Evolutionary conservation across 495 filamentous ascomycete species (phyloP).

Genomic region (Penicillium cosmopolitanum): DNA sequence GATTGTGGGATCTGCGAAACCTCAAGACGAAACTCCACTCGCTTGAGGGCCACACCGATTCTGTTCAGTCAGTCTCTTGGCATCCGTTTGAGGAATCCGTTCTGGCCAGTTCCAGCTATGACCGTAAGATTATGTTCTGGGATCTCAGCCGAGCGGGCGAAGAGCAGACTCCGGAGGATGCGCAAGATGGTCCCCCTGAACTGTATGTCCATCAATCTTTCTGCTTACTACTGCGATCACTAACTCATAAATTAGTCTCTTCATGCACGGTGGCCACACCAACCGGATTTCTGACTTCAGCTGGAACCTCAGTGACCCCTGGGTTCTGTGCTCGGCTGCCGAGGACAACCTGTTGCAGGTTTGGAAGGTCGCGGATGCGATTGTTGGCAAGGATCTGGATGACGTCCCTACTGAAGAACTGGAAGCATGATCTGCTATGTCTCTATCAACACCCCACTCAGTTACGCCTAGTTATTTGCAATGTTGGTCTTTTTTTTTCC

Average conservation of each 20-base stretch:
- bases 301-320: slow-evolving; percentile 96
- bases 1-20: slow-evolving; percentile 92
- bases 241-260: slow-evolving; percentile 58
- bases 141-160: slow-evolving; percentile 88
- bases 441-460: neutral
- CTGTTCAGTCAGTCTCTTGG: slow-evolving; percentile 90
- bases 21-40: slow-evolving; percentile 83
- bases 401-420: slow-evolving; percentile 81
- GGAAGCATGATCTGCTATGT: slow-evolving; percentile 51
- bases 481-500: slow-evolving; percentile 9
- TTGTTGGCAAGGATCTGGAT: slow-evolving; percentile 79
- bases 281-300: slow-evolving; percentile 95
- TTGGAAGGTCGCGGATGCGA: slow-evolving; percentile 91
- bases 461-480: slow-evolving; percentile 2
- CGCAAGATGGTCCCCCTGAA: slow-evolving; percentile 96
- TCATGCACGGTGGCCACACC: slow-evolving; percentile 99
- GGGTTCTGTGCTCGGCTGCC: slow-evolving; percentile 90
- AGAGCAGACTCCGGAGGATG: slow-evolving; percentile 92
- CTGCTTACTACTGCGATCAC: slow-evolving; percentile 24
- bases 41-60: slow-evolving; percentile 81
- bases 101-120: slow-evolving; percentile 87
- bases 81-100: slow-evolving; percentile 87
- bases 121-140: slow-evolving; percentile 95
- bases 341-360: slow-evolving; percentile 97
- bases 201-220: slow-evolving; percentile 61